Conservation (phyloP, 495 filamentous ascomycete species). For the Penicillium riverlandense region DNA sequence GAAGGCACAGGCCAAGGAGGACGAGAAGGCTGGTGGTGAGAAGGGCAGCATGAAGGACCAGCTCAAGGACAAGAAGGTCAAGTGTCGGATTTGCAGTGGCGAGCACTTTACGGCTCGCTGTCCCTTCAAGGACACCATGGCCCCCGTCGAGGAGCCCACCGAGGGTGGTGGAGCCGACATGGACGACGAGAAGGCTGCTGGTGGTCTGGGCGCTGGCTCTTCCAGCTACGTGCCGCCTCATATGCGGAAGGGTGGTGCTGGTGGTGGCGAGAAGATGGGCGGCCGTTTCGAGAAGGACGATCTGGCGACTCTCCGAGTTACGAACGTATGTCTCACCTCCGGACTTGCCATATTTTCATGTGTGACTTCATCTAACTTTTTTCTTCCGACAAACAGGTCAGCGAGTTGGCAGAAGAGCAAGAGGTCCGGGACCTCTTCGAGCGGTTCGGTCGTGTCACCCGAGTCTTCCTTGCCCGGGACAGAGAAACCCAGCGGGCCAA, state of each 20-base stretch:
- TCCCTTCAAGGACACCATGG: slow-evolving; percentile 81
- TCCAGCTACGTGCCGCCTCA: slow-evolving; percentile 89
- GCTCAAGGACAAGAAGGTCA: slow-evolving; percentile 98
- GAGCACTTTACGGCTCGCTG: slow-evolving; percentile 97
- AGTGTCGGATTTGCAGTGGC: slow-evolving; percentile 96
- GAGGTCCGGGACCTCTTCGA: slow-evolving; percentile 97
- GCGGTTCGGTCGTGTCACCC: slow-evolving; percentile 89
- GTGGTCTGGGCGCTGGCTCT: slow-evolving; percentile 58
- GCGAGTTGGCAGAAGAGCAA: slow-evolving; percentile 90
- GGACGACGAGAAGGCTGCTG: slow-evolving; percentile 45
- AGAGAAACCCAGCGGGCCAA: slow-evolving; percentile 90
- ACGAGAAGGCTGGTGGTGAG: slow-evolving; percentile 67
- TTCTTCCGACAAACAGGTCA: slow-evolving; percentile 53
- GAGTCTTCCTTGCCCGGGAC: slow-evolving; percentile 96
- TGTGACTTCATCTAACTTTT: slow-evolving; percentile 3
- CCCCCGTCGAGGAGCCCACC: slow-evolving; percentile 59
- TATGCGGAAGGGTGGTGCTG: slow-evolving; percentile 64
- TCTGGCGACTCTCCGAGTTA: slow-evolving; percentile 89
- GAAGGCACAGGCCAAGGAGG: slow-evolving; percentile 80
- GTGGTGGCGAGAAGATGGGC: slow-evolving; percentile 78
- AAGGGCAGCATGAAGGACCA: slow-evolving; percentile 73
- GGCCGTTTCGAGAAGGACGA: slow-evolving; percentile 96
- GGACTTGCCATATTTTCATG: slow-evolving; percentile 2
- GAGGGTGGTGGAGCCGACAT: slow-evolving; percentile 46
- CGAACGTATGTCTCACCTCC: slow-evolving; percentile 65